These are phyloP conservation scores for Verbena officinalis DNA, from an alignment of 257 asterid species.

Conservation along the genomic window DNA sequence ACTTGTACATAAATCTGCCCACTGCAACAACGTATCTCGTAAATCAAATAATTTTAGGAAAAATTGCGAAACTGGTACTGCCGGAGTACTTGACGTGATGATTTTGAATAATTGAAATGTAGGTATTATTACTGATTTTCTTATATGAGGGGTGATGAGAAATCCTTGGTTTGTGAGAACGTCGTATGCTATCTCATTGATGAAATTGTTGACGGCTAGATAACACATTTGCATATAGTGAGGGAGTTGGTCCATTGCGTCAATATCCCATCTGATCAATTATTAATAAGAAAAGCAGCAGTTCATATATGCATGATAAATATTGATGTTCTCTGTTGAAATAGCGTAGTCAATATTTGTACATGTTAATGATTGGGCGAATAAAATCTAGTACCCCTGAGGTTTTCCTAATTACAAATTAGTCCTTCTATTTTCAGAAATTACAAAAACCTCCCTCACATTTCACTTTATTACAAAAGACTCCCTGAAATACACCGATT, in stretches of 20 bases:
- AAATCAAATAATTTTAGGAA: background rate
- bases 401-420: no score
- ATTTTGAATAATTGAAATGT: background rate
- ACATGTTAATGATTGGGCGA: no score
- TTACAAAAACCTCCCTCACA: no score
- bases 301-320: no score
- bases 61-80: background rate
- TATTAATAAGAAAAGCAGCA: no score
- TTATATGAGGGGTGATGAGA: conserved; percentile 12
- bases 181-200: conserved; percentile 23
- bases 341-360: no score
- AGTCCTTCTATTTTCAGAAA: no score
- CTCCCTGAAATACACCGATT: no score
- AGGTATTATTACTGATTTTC: background rate
- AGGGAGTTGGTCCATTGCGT: background rate
- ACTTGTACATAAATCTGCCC: conserved; percentile 38
- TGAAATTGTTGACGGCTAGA: background rate
- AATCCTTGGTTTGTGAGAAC: conserved; percentile 31
- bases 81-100: background rate
- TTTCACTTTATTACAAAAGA: no score
- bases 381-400: no score
- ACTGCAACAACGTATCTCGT: conserved; percentile 22
- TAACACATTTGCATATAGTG: background rate
- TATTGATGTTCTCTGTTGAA: no score
- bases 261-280: no score